Base-by-base conservation (phyloP, 306 rosid species). In the Prosopis cineraria region DNA sequence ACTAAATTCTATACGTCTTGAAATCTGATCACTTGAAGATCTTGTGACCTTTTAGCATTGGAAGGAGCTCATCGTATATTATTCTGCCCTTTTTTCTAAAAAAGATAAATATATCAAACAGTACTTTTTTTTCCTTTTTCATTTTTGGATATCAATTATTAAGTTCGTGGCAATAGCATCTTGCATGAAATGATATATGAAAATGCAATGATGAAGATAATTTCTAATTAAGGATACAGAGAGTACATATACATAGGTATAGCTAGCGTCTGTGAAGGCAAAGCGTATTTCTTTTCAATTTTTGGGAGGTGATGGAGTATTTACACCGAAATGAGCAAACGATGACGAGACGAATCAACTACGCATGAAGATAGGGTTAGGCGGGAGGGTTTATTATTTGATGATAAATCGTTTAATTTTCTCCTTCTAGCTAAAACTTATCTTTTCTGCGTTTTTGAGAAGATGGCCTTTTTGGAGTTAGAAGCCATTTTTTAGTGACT, bases 1-100 rank as follows among this genome's bases (percentile, higher is more conserved):
- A 73, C 45, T 19, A 65, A 52, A 79, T 73, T 73, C 78, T 50
- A 37, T 9, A 20, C 8, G 9, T 48, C 67, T 13, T 37, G 20
- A 72, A 20, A 79, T 79, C 74, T 72, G 59, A 65, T 69, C 70
- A 58, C 39, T 13, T 58, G 17, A 52, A 65, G 78, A 79, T 79
- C 60, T 64, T 72, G 68, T 63, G 68, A 20, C 74, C 78, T 79
- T 72, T 53, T 80, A 68, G 64, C 75, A 47, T 43, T 29, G 70
- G 75, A 74, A 67, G 75, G 84, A 74, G 29, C 84, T 16, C 55
- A 65, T 41, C 45, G 43, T 29, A 29, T 27, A 14, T 59, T 59
- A 52, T 52, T 52, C 8, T 29, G 8, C 2, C 34, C 17, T 40
- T 9, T 8, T 9, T 56, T 25, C 13, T 10, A n/a, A n/a, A n/a